Evolutionary conservation across 768 basidiomycete species (phyloP), one percentile per base, ranked within the genome.

Genomic region (Macrolepiota fuliginosa): DNA sequence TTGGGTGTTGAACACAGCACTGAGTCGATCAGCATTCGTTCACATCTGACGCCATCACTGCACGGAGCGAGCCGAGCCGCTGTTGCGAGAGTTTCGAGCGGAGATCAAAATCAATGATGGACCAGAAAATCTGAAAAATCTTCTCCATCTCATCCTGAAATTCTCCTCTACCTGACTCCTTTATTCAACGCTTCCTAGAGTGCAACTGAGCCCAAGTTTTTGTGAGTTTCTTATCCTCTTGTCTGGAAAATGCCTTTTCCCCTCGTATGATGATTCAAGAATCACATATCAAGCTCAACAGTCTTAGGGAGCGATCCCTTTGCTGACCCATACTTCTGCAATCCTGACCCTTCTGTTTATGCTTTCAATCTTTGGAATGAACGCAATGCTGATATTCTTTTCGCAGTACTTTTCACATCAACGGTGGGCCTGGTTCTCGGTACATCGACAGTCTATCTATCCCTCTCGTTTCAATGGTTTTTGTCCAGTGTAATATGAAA

Each of bases 211-310:
- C 3, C 39, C 39, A 40, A 17, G 12, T 2, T 6, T 3, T 40
- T 47, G 55, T 65, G 39, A 63, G 51, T 36, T 12, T 39, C 35
- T 25, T 24, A 35, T 39, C 3, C 37, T 24, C 37, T 51, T 56
- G 35, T 40, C 15, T 15, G 56, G 27, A 29, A n/a, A 32, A 32
- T 32, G 3, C 29, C 42, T 45, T n/a, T 22, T 61, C 12, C 13
- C 39, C 60, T 56, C 52, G 19, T 66, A 67, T 78, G 83, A 83
- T 84, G 83, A 84, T 78, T 64, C 78, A 68, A 72, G 76, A 71
- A 69, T 80, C 82, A 83, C 79, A 84, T 74, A 77, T 81, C 82
- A 84, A 84, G 81, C 83, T 84, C 81, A 84, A 83, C 83, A 84
- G 82, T 83, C 83, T 77, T 74, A 84, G 77, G 76, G 77, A 73